These are phyloP conservation scores for Brassica incana DNA, from an alignment of 345 rosid species.

Conservation along the genomic window DNA sequence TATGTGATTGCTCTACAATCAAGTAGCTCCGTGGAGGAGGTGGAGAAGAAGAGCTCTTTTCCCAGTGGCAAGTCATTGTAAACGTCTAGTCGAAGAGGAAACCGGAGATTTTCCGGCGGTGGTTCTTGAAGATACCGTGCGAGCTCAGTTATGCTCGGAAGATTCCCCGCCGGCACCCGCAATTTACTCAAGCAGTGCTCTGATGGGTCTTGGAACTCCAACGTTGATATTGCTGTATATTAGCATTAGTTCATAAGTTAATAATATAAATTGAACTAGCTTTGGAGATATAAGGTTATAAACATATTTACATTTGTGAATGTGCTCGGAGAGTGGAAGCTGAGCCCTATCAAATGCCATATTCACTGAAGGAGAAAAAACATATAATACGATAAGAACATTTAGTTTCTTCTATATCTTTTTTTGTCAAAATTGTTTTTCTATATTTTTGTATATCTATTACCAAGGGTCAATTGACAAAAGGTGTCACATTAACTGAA, in stretches of 20 bases:
- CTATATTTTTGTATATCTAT: no score
- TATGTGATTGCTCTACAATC: conserved; percentile 68
- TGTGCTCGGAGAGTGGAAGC: conserved; percentile 57
- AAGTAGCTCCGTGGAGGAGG: conserved; percentile 54
- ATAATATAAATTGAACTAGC: neutral
- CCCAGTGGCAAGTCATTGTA: conserved; percentile 80
- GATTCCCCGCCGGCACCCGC: conserved; percentile 55
- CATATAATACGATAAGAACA: neutral
- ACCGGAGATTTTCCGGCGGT: conserved; percentile 76
- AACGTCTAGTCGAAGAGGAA: conserved; percentile 79
- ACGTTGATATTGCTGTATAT: conserved; percentile 53
- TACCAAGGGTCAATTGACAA: no score
- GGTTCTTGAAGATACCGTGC: conserved; percentile 89
- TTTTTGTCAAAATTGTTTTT: no score
- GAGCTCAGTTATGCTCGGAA: conserved; percentile 75
- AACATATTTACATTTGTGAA: conserved; percentile 52
- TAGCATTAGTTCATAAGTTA: conserved; percentile 10
- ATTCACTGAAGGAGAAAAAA: conserved; percentile 39
- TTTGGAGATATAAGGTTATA: neutral
- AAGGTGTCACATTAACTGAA: no score
- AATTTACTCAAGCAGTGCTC: conserved; percentile 72
- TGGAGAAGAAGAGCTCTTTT: conserved; percentile 77
- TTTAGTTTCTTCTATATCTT: no score
- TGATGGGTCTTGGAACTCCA: conserved; percentile 88
- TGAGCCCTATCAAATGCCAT: conserved; percentile 53